Conservation (phyloP, 768 basidiomycete genomes). For the Boletus huronensis region DNA sequence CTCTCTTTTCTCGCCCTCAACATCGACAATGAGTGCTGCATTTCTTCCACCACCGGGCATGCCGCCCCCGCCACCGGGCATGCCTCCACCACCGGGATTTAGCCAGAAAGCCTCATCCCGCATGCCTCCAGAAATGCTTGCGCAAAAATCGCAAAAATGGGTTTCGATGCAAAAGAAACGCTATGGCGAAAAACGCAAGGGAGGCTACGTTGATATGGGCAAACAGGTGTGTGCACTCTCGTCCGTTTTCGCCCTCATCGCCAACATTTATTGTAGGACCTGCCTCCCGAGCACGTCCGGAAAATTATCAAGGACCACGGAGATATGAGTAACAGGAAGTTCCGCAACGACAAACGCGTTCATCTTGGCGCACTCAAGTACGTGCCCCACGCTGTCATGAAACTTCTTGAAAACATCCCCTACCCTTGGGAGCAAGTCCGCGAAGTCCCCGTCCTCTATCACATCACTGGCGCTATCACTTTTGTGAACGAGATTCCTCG, state of each 20-base stretch:
- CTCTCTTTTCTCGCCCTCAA: conserved; percentile 28
- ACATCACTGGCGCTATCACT: conserved; percentile 98
- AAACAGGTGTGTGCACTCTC: conserved; percentile 65
- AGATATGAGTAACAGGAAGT: conserved; percentile 99
- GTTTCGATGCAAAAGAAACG: conserved; percentile 88
- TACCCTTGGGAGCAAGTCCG: conserved; percentile 99
- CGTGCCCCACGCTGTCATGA: conserved; percentile 99
- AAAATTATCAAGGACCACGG: conserved; percentile 99
- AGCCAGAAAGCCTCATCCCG: conserved; percentile 37
- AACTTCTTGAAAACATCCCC: conserved; percentile 97
- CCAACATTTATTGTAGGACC: conserved; percentile 51
- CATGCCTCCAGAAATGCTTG: conserved; percentile 67
- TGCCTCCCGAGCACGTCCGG: conserved; percentile 95
- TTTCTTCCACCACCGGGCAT: conserved; percentile 41
- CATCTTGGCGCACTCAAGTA: conserved; percentile 98
- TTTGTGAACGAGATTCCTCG: conserved; percentile 99
- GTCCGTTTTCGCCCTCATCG: neutral
- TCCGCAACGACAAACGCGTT: conserved; percentile 98
- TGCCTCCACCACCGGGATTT: conserved; percentile 36
- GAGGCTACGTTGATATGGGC: conserved; percentile 87
- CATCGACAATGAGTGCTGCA: conserved; percentile 32
- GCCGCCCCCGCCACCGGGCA: conserved; percentile 40
- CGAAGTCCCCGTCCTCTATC: conserved; percentile 97
- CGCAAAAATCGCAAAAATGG: conserved; percentile 96
- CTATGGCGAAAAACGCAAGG: conserved; percentile 88